Conservation (phyloP, 1,139 yeast species). For the Debaryomycetaceae sp. region DNA sequence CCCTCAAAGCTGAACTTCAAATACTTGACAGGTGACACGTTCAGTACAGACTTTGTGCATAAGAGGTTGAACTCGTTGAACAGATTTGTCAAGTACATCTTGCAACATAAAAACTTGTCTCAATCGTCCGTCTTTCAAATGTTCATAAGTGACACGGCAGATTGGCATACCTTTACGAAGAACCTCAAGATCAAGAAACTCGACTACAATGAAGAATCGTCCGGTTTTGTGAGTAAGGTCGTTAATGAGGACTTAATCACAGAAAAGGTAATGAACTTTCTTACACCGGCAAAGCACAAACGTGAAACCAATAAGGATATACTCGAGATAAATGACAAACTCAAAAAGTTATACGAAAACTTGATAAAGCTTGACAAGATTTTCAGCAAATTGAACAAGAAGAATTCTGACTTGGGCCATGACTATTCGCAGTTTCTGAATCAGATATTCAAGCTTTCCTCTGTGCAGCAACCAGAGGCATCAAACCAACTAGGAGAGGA, state of each 20-base stretch:
- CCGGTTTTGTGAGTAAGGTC: constrained; percentile 37
- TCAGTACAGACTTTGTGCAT: constrained; percentile 73
- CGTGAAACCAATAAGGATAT: constrained; percentile 75
- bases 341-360: constrained; percentile 82
- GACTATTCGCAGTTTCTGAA: constrained; percentile 72
- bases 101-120: constrained; percentile 69
- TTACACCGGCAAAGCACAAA: constrained; percentile 67
- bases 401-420: constrained; percentile 66
- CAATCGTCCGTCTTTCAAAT: constrained; percentile 70
- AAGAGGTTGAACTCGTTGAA: constrained; percentile 83
- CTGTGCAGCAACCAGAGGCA: constrained; percentile 24
- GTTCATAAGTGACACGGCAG: constrained; percentile 71
- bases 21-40: constrained; percentile 92
- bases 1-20: constrained; percentile 92
- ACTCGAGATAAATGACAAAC: constrained; percentile 75
- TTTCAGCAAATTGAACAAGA: constrained; percentile 67
- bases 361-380: constrained; percentile 74
- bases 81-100: constrained; percentile 68
- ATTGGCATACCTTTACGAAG: constrained; percentile 79
- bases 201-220: constrained; percentile 14
- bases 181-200: constrained; percentile 46
- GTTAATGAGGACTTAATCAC: constrained; percentile 64
- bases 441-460: constrained; percentile 67
- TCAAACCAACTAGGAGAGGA: not conserved
- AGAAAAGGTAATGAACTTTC: constrained; percentile 88